These are phyloP conservation scores for Mantamonas sphyraenae DNA, from an alignment of 78 protist genomes.

Conservation along the genomic window DNA sequence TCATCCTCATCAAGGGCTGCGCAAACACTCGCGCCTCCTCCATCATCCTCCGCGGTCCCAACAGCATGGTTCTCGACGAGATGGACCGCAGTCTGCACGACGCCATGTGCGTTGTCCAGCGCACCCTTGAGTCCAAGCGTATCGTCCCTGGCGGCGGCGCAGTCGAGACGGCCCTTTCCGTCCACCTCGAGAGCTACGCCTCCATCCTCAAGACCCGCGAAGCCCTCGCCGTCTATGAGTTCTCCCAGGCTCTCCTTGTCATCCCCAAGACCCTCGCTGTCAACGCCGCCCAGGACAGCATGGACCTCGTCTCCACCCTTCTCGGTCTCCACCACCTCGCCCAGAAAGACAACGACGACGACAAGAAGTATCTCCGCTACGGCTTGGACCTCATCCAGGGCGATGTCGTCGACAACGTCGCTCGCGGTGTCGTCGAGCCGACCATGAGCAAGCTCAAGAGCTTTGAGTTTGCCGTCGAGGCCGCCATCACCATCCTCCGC, in stretches of 20 bases:
- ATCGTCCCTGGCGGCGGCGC: slow-evolving; percentile 94
- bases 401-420: neutral
- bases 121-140: slow-evolving; percentile 77
- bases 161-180: slow-evolving; percentile 95
- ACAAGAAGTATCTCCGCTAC: neutral
- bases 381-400: neutral
- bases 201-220: slow-evolving; percentile 81
- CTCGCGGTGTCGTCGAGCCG: neutral
- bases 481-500: slow-evolving; percentile 93
- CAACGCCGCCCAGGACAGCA: slow-evolving; percentile 81
- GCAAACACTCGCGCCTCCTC: slow-evolving; percentile 36
- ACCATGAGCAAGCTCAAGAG: neutral
- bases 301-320: neutral
- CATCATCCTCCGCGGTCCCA: slow-evolving; percentile 94
- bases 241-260: slow-evolving; percentile 94
- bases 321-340: neutral
- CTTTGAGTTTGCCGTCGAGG: slow-evolving; percentile 40
- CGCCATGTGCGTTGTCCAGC: slow-evolving; percentile 91
- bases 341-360: neutral
- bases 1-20: slow-evolving; percentile 40
- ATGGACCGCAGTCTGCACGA: slow-evolving; percentile 96
- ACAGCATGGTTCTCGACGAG: slow-evolving; percentile 80
- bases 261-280: slow-evolving; percentile 95
- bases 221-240: slow-evolving; percentile 95
- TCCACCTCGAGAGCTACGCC: slow-evolving; percentile 92